Base-by-base conservation (phyloP, 495 filamentous ascomycete genomes). In the Tuber melanosporum region DNA sequence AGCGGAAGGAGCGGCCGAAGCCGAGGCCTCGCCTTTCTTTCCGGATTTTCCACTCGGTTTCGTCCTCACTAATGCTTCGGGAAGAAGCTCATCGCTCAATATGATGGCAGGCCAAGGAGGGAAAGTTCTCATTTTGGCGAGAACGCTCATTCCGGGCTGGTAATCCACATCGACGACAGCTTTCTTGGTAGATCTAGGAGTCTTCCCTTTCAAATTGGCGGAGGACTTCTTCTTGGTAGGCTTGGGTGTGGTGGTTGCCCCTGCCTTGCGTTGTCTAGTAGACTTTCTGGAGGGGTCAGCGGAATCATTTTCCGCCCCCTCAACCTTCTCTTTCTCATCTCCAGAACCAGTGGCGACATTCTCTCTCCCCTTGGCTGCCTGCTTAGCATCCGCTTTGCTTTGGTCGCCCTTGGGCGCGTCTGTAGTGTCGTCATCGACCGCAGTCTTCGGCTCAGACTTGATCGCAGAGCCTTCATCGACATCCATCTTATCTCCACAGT, bases 121-220 rank as follows among this genome's bases (percentile, higher is more conserved):
- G n/a, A 77, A 83, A 75, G 81, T 82, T 75, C 78, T 83, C 81
- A 83, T 82, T 71, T 78, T 82, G 45, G 81, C 81, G 75, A 83
- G 69, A 62, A 83, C 81, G 32, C 75, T 74, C 72, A 83, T 76
- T 15, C 81, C 81, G 20, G 80, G 75, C 47, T 76, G 71, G 74
- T 78, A 83, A 46, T 80, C 82, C 41, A 78, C 75, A 41, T 82
- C 81, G 10, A 26, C 72, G n/a, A 80, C 47, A 66, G 82, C 78
- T 70, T 79, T 78, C 20, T 57, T 46, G 52, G 77, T 82, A 17
- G 78, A 71, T 70, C 75, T 75, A 17, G 78, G 82, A 15, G 74
- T 76, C 52, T 77, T 83, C 47, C 78, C 80, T 74, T 80, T 83
- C 71, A 82, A 41, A 70, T 82, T 83, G 42, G 75, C 78, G 32